phyloP scores from a whole-genome alignment of 1,284 basidiomycete genomes.

The Trametes versicolor region DNA sequence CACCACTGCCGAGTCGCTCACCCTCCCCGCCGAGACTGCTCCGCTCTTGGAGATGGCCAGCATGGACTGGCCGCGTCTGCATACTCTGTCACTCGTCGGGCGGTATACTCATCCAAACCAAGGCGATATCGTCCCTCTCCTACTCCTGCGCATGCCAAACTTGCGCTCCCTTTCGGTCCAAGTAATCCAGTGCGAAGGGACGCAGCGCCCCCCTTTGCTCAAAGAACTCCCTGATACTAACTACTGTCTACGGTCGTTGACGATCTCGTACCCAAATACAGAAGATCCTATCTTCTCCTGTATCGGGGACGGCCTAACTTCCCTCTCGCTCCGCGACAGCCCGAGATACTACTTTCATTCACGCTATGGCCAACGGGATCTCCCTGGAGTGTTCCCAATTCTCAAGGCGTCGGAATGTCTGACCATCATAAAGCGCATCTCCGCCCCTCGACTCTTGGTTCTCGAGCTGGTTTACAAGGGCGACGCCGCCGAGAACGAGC shows the following conservation, averaged over 20 bases:
- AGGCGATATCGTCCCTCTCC: background rate
- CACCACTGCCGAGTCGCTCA: conserved; percentile 2
- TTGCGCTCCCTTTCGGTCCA: background rate
- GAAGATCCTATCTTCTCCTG: conserved; percentile 9
- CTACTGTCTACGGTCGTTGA: too few species aligned
- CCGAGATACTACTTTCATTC: conserved; percentile 9
- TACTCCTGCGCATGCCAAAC: conserved; percentile 1
- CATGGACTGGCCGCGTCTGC: conserved; percentile 3
- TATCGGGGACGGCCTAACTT: background rate
- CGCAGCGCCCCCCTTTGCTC: background rate
- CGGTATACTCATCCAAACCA: background rate
- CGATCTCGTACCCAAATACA: conserved; percentile 1
- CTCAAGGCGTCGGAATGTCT: conserved; percentile 6
- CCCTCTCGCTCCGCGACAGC: conserved; percentile 16
- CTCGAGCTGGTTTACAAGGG: conserved; percentile 18
- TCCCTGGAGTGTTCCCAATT: background rate
- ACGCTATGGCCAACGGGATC: too few species aligned
- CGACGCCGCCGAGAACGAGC: background rate
- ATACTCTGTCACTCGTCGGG: conserved; percentile 1
- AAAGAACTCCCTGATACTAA: background rate
- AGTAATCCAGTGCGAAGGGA: background rate
- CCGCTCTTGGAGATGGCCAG: conserved; percentile 8
- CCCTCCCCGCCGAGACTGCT: conserved; percentile 1
- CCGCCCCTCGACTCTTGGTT: background rate
- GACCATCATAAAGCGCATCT: conserved; percentile 10